phyloP scores from a whole-genome alignment of 169 alveolate genomes.

The Cryptosporidium canis region DNA sequence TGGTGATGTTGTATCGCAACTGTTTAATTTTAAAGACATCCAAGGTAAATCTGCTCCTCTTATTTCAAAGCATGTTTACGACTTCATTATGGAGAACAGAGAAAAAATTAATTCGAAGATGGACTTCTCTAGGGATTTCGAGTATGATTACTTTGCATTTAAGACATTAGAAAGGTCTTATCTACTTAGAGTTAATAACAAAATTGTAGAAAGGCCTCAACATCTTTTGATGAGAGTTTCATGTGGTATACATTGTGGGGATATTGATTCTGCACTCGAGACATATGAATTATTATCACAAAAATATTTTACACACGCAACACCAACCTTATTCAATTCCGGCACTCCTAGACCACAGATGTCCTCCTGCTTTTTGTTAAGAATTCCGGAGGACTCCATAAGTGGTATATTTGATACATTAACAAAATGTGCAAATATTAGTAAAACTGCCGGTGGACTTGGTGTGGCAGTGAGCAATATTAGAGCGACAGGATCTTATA shows the following conservation, averaged over 20 bases:
- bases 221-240: conserved; percentile 98
- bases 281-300: conserved; percentile 95
- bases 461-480: conserved; percentile 96
- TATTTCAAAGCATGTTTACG: conserved; percentile 90
- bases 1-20: conserved; percentile 83
- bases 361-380: conserved; percentile 95
- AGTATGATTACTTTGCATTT: conserved; percentile 97
- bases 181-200: conserved; percentile 88
- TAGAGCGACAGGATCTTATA: conserved; percentile 95
- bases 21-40: conserved; percentile 84
- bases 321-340: conserved; percentile 98
- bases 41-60: conserved; percentile 92
- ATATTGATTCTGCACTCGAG: conserved; percentile 91
- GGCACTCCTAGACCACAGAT: conserved; percentile 97
- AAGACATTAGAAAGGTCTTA: conserved; percentile 96
- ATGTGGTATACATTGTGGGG: conserved; percentile 96
- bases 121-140: conserved; percentile 92
- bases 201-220: conserved; percentile 97
- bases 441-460: conserved; percentile 98
- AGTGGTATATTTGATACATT: conserved; percentile 96
- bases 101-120: conserved; percentile 89
- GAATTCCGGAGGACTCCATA: conserved; percentile 95
- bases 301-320: conserved; percentile 97
- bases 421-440: conserved; percentile 94
- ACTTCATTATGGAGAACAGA: conserved; percentile 86